phyloP scores from a whole-genome alignment of 78 protist species.

The Dictyostelium intermedium region DNA sequence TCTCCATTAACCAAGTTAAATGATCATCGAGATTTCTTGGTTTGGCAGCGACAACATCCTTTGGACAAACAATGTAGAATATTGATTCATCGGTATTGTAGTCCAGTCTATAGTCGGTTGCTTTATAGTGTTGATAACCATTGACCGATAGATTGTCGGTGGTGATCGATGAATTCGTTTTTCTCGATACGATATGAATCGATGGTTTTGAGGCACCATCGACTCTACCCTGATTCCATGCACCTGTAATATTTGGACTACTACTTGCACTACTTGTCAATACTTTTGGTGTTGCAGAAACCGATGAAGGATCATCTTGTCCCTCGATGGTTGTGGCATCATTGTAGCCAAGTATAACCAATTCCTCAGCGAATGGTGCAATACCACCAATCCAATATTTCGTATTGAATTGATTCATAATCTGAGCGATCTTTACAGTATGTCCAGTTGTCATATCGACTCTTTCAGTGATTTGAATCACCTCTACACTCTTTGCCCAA shows the following conservation, averaged over 20 bases:
- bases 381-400: slow-evolving; percentile 87
- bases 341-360: slow-evolving; percentile 82
- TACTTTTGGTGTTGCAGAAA: slow-evolving; percentile 57
- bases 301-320: neutral
- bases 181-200: slow-evolving; percentile 70
- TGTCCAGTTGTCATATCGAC: slow-evolving; percentile 1
- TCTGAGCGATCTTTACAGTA: slow-evolving; percentile 38
- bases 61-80: slow-evolving; percentile 91
- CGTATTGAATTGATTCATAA: slow-evolving; percentile 82
- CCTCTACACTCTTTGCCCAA: slow-evolving; percentile 90
- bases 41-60: slow-evolving; percentile 89
- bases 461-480: slow-evolving; percentile 55
- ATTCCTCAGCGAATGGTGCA: slow-evolving; percentile 88
- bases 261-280: neutral
- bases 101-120: slow-evolving; percentile 82
- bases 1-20: slow-evolving; percentile 88
- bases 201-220: slow-evolving; percentile 71
- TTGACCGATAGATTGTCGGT: slow-evolving; percentile 81
- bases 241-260: slow-evolving; percentile 52
- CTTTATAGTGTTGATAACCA: slow-evolving; percentile 83
- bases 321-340: slow-evolving; percentile 43
- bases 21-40: slow-evolving; percentile 92
- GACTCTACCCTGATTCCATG: slow-evolving; percentile 79
- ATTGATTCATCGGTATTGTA: slow-evolving; percentile 66
- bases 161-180: slow-evolving; percentile 76